phyloP scores from a whole-genome alignment of 2,329 filamentous ascomycete genomes.

The Gaeumannomyces sp. region DNA sequence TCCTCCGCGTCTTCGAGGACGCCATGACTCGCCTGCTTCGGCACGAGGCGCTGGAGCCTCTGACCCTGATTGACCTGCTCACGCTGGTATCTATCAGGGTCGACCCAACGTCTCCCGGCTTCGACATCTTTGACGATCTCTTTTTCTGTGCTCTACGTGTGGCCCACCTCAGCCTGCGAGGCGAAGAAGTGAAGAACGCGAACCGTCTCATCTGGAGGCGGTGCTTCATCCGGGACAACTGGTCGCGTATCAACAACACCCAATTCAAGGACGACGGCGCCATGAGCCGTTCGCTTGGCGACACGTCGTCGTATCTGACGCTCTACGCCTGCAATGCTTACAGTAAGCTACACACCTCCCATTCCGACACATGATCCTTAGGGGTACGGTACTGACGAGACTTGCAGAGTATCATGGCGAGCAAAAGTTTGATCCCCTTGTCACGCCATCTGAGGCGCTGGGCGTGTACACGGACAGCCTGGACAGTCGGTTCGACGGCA shows the following conservation, averaged over 20 bases:
- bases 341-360: neutral
- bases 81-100: constrained; percentile 57
- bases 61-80: constrained; percentile 65
- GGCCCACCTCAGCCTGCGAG: constrained; percentile 47
- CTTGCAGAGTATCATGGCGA: constrained; percentile 32
- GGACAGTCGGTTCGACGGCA: constrained; percentile 51
- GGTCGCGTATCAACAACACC: constrained; percentile 73
- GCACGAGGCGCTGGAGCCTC: constrained; percentile 63
- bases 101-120: constrained; percentile 28
- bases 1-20: constrained; percentile 66
- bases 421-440: constrained; percentile 35
- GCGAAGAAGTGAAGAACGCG: constrained; percentile 52
- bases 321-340: constrained; percentile 38
- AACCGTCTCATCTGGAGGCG: constrained; percentile 75
- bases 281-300: constrained; percentile 53
- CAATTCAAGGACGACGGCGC: constrained; percentile 65
- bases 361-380: neutral
- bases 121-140: constrained; percentile 54
- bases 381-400: constrained; percentile 23
- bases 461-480: constrained; percentile 57
- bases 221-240: constrained; percentile 77
- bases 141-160: constrained; percentile 70
- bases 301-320: constrained; percentile 64
- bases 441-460: constrained; percentile 46
- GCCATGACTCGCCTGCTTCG: constrained; percentile 64